A percentile compares a stretch with the other conserved stretches of the same genome.
Conservation (phyloP, 2,329 filamentous ascomycete genomes). For the Calonectria leucothoes region DNA sequence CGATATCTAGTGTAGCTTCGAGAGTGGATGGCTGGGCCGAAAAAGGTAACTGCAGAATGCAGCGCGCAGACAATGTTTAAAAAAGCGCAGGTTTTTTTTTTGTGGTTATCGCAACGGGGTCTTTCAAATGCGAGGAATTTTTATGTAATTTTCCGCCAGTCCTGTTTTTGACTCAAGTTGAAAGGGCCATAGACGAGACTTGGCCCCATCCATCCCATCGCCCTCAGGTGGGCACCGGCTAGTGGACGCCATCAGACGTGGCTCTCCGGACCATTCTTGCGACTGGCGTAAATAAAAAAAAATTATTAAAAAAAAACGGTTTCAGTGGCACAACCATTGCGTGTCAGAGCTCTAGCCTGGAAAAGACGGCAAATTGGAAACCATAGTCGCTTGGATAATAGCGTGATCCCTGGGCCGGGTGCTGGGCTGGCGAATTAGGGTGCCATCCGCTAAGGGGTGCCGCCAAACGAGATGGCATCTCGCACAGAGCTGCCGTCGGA, state of each 20-base stretch:
- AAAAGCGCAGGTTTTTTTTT: neutral
- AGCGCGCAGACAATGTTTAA: neutral
- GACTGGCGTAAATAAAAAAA: neutral
- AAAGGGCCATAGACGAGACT: neutral
- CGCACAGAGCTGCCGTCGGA: neutral
- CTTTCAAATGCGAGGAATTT: neutral
- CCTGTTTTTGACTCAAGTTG: neutral
- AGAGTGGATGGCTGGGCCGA: neutral
- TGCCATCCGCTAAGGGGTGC: neutral
- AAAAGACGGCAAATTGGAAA: conserved; percentile 8
- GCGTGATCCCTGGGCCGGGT: neutral
- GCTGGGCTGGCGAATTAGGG: conserved; percentile 4
- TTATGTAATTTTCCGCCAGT: neutral
- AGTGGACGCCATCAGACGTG: neutral
- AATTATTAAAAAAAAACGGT: conserved; percentile 1
- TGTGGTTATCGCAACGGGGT: neutral
- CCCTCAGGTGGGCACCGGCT: neutral
- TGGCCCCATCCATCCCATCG: neutral
- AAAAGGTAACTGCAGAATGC: neutral
- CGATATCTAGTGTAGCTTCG: neutral
- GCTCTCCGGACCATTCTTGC: neutral
- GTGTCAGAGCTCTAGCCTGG: neutral
- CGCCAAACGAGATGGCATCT: neutral
- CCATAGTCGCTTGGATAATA: conserved; percentile 7
- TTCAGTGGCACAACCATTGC: neutral